A percentile compares a stretch with the other conserved stretches of the same genome.
These are phyloP conservation scores for Trichophyton mentagrophytes DNA, from an alignment of 2,329 filamentous ascomycete genomes.

Conservation along the genomic window DNA sequence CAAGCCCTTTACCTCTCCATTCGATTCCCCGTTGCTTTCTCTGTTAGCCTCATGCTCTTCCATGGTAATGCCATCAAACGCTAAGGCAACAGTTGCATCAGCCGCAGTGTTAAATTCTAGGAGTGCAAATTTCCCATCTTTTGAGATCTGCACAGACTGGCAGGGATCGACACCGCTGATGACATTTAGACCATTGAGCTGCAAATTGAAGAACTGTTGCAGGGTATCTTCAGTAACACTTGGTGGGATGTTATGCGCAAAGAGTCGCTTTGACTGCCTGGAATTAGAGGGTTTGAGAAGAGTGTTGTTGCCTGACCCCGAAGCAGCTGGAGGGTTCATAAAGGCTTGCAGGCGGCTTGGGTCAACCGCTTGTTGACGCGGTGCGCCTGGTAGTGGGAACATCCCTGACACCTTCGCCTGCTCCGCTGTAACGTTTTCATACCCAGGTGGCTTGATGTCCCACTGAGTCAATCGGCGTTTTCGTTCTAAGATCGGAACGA, in stretches of 20 bases:
- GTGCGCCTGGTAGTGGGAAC: constrained; percentile 94
- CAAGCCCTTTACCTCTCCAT: constrained; percentile 44
- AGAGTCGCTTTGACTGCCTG: constrained; percentile 81
- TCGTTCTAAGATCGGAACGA: constrained; percentile 68
- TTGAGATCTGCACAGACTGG: constrained; percentile 66
- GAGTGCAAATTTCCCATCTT: constrained; percentile 67
- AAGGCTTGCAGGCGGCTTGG: constrained; percentile 87
- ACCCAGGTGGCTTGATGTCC: constrained; percentile 98
- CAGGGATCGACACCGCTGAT: constrained; percentile 75
- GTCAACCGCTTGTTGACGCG: constrained; percentile 89
- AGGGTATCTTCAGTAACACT: constrained; percentile 63
- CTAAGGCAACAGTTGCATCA: constrained; percentile 83
- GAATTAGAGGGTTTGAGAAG: constrained; percentile 85
- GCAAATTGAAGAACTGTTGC: constrained; percentile 82
- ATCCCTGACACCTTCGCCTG: constrained; percentile 97
- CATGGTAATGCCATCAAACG: constrained; percentile 82
- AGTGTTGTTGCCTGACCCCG: constrained; percentile 44
- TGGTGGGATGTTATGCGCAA: constrained; percentile 69
- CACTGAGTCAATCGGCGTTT: constrained; percentile 93
- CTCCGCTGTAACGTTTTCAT: constrained; percentile 95
- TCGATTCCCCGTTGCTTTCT: constrained; percentile 37
- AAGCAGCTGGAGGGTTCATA: constrained; percentile 75
- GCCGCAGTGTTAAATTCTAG: constrained; percentile 78
- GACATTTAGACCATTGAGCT: constrained; percentile 92
- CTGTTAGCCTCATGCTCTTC: constrained; percentile 52